Conservation (phyloP, 2,329 filamentous ascomycete genomes). For the Teratosphaeria zuluensis region DNA sequence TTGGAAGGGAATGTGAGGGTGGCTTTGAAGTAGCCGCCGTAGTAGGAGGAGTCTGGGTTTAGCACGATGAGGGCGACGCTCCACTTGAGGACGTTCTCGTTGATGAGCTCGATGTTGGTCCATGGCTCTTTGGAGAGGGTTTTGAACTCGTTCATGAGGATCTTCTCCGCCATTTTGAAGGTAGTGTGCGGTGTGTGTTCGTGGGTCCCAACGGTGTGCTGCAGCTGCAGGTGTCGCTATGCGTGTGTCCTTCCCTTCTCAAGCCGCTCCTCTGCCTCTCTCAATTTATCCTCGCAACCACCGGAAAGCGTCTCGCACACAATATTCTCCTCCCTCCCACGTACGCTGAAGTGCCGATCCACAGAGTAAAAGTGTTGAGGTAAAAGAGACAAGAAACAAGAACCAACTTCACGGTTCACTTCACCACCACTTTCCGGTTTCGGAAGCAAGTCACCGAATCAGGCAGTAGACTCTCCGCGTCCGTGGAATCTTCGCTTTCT, state of each 20-base stretch:
- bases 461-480: background rate
- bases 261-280: background rate
- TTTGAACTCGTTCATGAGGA: constrained; percentile 83
- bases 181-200: background rate
- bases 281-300: background rate
- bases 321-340: background rate
- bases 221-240: background rate
- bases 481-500: too few relatives aligned
- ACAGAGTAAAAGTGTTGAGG: background rate
- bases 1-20: constrained; percentile 80
- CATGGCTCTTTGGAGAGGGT: constrained; percentile 80
- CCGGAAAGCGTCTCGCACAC: background rate
- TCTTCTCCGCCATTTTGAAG: constrained; percentile 54
- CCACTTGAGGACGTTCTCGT: constrained; percentile 82
- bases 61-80: constrained; percentile 81
- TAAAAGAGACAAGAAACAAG: background rate
- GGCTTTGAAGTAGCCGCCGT: constrained; percentile 87
- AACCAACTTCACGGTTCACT: background rate
- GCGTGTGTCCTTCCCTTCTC: background rate
- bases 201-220: background rate
- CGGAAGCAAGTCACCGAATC: background rate
- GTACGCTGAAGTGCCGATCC: background rate
- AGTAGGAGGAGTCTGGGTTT: constrained; percentile 83
- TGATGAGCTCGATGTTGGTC: constrained; percentile 78
- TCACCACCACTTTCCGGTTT: background rate